phyloP scores from a whole-genome alignment of 495 filamentous ascomycete genomes.

The Physcia stellaris region DNA sequence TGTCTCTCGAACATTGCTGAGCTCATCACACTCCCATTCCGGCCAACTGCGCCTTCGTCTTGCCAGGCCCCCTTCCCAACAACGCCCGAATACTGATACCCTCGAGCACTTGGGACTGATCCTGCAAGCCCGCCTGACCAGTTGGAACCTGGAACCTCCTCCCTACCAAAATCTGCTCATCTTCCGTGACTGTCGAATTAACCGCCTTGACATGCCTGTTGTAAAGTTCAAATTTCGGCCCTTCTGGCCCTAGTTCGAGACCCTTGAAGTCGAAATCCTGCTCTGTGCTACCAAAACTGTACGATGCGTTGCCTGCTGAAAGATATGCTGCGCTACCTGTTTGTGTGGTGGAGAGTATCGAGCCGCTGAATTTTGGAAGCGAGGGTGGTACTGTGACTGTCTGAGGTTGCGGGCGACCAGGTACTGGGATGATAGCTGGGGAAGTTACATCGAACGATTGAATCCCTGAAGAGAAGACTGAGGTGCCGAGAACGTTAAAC shows the following conservation, averaged over 20 bases:
- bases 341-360: slow-evolving; percentile 34
- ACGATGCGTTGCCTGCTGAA: slow-evolving; percentile 30
- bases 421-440: slow-evolving; percentile 15
- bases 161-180: slow-evolving; percentile 21
- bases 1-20: too few relatives aligned
- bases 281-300: slow-evolving; percentile 36
- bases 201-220: slow-evolving; percentile 34
- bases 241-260: slow-evolving; percentile 10
- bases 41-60: slow-evolving; percentile 6
- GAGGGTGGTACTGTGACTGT: slow-evolving; percentile 14
- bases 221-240: slow-evolving; percentile 27
- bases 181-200: slow-evolving; percentile 33
- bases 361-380: slow-evolving; percentile 15
- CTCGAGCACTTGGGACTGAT: slow-evolving; percentile 3
- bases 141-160: slow-evolving; percentile 16
- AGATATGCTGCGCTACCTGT: slow-evolving; percentile 42
- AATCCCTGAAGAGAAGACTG: slow-evolving; percentile 47
- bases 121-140: not conserved
- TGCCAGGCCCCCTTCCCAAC: slow-evolving; percentile 22
- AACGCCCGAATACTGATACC: slow-evolving; percentile 14
- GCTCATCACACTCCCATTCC: too few relatives aligned
- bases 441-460: slow-evolving; percentile 28
- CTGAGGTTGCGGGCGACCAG: slow-evolving; percentile 17
- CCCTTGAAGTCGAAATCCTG: slow-evolving; percentile 40
- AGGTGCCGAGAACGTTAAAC: slow-evolving; percentile 34